These are phyloP conservation scores for Spongispora temasekensis DNA, from an alignment of 1,284 basidiomycete genomes.

Conservation along the genomic window DNA sequence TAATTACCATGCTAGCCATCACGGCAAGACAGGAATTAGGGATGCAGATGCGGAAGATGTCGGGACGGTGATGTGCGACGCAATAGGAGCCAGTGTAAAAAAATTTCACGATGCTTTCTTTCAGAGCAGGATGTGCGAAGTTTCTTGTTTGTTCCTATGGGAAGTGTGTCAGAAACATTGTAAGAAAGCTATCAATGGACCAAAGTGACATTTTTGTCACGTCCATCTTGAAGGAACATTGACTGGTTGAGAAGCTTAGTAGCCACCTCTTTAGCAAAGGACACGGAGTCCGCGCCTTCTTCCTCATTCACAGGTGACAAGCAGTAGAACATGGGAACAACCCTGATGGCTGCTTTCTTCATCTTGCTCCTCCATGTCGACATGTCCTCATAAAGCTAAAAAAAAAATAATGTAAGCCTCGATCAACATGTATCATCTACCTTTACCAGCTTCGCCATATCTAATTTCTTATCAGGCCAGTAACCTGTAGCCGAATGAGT, in stretches of 20 bases:
- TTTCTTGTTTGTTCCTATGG: neutral
- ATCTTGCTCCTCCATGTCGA: neutral
- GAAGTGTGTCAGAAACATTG: too few species aligned
- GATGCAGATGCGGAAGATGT: neutral
- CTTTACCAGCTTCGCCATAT: neutral
- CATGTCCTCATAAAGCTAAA: neutral
- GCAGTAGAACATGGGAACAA: neutral
- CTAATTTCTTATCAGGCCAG: neutral
- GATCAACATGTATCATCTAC: neutral
- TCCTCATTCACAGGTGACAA: neutral
- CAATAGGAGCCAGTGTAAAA: neutral
- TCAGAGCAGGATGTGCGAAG: neutral
- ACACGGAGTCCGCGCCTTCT: neutral
- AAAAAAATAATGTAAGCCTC: neutral
- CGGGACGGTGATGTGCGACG: neutral
- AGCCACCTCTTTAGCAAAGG: neutral
- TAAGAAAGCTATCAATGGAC: neutral
- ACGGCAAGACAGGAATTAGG: neutral
- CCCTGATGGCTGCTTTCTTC: neutral
- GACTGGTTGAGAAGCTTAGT: too few species aligned
- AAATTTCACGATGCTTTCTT: neutral
- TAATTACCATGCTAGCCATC: neutral
- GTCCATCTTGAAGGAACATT: neutral
- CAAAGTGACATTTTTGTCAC: neutral
- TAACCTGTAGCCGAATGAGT: neutral